phyloP scores from a whole-genome alignment of 2,329 filamentous ascomycete species.

The Pseudogymnoascus sp. region DNA sequence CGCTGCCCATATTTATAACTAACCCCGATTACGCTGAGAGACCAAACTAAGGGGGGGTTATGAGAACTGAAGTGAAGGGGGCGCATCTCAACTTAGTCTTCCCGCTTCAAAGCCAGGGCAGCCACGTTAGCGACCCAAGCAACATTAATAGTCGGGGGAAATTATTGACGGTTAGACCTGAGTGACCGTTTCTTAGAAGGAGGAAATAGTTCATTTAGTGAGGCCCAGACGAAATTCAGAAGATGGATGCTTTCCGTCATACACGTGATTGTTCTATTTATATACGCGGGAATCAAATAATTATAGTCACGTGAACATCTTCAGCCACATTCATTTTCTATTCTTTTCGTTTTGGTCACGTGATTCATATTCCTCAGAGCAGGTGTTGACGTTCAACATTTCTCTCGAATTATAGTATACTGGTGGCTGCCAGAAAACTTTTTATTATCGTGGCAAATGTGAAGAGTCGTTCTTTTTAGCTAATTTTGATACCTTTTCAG shows the following conservation, averaged over 20 bases:
- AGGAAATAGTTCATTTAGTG: background rate
- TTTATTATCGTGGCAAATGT: background rate
- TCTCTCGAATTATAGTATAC: background rate
- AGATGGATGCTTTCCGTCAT: background rate
- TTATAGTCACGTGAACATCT: background rate
- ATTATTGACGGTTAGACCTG: background rate
- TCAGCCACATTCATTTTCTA: background rate
- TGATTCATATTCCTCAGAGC: background rate
- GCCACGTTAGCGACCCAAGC: background rate
- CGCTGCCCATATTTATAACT: background rate
- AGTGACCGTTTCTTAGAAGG: background rate
- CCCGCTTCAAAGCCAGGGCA: background rate
- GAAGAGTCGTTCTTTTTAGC: background rate
- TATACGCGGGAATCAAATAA: background rate
- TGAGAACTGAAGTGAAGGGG: background rate
- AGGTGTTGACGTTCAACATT: background rate
- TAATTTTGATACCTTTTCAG: background rate
- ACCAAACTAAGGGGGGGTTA: too few relatives aligned
- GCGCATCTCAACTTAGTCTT: background rate
- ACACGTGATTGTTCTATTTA: background rate
- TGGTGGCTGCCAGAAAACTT: background rate
- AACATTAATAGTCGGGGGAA: background rate
- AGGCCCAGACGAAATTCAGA: background rate
- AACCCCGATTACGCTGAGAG: background rate
- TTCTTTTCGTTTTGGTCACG: background rate